A percentile compares a stretch with the other conserved stretches of the same genome.
Conservation (phyloP, 2,329 filamentous ascomycete species). For the Sporothrix luriei region DNA sequence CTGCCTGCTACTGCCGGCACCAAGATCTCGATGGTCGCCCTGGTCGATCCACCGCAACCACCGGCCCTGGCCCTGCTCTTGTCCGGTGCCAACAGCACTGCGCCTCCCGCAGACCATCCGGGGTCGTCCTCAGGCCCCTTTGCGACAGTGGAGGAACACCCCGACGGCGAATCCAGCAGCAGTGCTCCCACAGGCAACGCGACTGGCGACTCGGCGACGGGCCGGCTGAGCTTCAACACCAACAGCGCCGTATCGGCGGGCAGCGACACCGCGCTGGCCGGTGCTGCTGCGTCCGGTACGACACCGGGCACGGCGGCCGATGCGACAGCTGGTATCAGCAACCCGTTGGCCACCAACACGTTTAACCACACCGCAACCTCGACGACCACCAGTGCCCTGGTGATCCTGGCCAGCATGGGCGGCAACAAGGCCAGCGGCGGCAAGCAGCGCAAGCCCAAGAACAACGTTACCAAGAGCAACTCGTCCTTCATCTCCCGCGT, state of each 20-base stretch:
- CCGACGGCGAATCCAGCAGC: slow-evolving; percentile 32
- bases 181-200: slow-evolving; percentile 1
- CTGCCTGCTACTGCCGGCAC: slow-evolving; percentile 83
- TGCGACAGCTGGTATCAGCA: neutral
- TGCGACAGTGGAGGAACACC: slow-evolving; percentile 32
- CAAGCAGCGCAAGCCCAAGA: slow-evolving; percentile 93
- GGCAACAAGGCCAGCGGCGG: slow-evolving; percentile 67
- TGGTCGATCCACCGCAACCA: slow-evolving; percentile 63
- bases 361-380: slow-evolving; percentile 40
- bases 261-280: slow-evolving; percentile 48
- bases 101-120: slow-evolving; percentile 38
- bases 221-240: slow-evolving; percentile 35
- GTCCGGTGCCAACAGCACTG: slow-evolving; percentile 47
- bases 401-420: slow-evolving; percentile 69
- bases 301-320: neutral
- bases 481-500: slow-evolving; percentile 98
- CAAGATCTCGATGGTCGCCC: slow-evolving; percentile 74
- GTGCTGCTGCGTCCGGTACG: slow-evolving; percentile 56
- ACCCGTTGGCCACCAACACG: slow-evolving; percentile 41
- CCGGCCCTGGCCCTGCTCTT: slow-evolving; percentile 58
- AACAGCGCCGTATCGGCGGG: slow-evolving; percentile 31
- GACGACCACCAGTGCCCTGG: slow-evolving; percentile 67
- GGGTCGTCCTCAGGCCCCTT: slow-evolving; percentile 12
- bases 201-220: slow-evolving; percentile 30
- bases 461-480: slow-evolving; percentile 97